Base-by-base conservation (phyloP, 345 rosid species). In the Brassica cretica region DNA sequence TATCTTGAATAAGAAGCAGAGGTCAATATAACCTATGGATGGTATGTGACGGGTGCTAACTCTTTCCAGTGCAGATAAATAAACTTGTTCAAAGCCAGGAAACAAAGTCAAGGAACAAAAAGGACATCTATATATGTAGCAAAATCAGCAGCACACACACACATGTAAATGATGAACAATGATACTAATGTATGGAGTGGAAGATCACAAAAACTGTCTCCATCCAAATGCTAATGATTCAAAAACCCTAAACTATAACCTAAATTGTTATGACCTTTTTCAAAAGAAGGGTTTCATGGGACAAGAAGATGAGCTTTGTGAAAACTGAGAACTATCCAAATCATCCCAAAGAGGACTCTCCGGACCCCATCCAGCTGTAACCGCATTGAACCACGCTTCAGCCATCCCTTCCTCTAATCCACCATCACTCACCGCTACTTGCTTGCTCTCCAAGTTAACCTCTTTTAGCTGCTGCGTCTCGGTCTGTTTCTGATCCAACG, bases 281-380 rank as follows among this genome's bases (percentile, higher is more conserved):
- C 88, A 88, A 62, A 89, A 84, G 85, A 87, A 92, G 41, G 92
- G 88, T 51, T 88, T 88, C 87, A 77, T 80, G 2, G 87, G 90
- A 78, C 85, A 81, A 66, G 69, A 74, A 70, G 83, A 80, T 11
- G 83, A 75, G 60, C 56, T 70, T n/a, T 75, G 46, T 15, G 73
- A 78, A 58, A 75, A 75, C 29, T 80, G 76, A 61, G 81, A 85
- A 80, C 85, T 61, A 68, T 94, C 97, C 75, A 95, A 73, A 77
- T 95, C 93, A 81, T 95, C 99, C 99, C 99, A 93, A 5, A 93
- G 92, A 4, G 99, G 84, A 78, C 98, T 92, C 12, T 88, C 98
- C 7, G 99, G 99, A 51, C 97, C 98, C 98, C 99, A 92, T 59
- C 91, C 98, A 1, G 88, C 84, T 5, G 90, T 90, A 68, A 92